Percentiles rank a stretch among this genome's conserved stretches.
These are phyloP conservation scores for Alternaria viburni DNA, from an alignment of 2,329 filamentous ascomycete genomes.

Conservation along the genomic window DNA sequence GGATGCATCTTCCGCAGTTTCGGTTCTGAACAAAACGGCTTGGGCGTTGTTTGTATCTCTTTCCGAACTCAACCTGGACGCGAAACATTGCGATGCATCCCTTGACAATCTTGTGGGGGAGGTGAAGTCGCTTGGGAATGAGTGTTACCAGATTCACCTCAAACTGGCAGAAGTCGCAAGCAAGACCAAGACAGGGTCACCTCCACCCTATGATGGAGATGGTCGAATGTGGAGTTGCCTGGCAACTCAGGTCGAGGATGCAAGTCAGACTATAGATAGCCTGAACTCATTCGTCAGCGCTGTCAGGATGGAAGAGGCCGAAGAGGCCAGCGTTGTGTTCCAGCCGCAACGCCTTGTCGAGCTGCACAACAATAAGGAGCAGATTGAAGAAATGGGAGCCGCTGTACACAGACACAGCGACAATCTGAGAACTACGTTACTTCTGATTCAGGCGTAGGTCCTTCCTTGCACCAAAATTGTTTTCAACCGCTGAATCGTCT, in stretches of 20 bases:
- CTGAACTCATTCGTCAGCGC: constrained; percentile 19
- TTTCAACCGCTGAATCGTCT: neutral
- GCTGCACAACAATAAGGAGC: constrained; percentile 2
- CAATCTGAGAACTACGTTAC: constrained; percentile 17
- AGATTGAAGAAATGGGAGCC: neutral
- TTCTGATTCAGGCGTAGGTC: constrained; percentile 25
- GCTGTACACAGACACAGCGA: constrained; percentile 21
- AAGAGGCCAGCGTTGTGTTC: constrained; percentile 5
- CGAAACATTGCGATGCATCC: constrained; percentile 9
- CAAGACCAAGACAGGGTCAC: constrained; percentile 1
- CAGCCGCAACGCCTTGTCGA: constrained; percentile 14
- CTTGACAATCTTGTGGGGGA: constrained; percentile 16
- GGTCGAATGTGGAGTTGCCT: constrained; percentile 22
- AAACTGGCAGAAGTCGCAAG: constrained; percentile 18
- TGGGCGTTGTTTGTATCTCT: constrained; percentile 25
- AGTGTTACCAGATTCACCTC: constrained; percentile 27
- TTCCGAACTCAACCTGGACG: constrained; percentile 18
- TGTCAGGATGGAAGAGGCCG: neutral
- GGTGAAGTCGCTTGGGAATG: constrained; percentile 25
- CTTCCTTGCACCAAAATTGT: neutral
- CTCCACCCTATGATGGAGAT: constrained; percentile 10
- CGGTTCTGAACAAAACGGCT: constrained; percentile 21
- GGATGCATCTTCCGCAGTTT: constrained; percentile 14
- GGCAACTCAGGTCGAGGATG: constrained; percentile 16
- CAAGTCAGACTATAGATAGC: constrained; percentile 16